Percentiles rank a stretch among this genome's conserved stretches.
Conservation (phyloP, 2,329 filamentous ascomycete genomes). For the Phialocephala sp. region DNA sequence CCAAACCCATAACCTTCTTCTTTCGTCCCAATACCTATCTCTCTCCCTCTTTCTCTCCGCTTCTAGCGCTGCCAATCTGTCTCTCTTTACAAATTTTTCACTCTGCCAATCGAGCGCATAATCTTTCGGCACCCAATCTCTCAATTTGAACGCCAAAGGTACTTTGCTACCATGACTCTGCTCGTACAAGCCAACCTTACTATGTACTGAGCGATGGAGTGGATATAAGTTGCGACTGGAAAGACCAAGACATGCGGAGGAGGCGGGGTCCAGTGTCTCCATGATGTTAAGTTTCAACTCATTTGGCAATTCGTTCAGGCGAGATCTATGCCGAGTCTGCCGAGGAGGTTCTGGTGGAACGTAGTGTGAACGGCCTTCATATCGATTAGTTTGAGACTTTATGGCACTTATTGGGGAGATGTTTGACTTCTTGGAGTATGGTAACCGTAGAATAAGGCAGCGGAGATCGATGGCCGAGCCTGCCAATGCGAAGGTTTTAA, state of each 20-base stretch:
- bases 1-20: constrained; percentile 16
- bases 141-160: constrained; percentile 28
- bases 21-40: constrained; percentile 12
- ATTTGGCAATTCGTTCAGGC: constrained; percentile 28
- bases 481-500: constrained; percentile 10
- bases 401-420: not conserved
- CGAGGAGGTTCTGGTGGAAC: constrained; percentile 6
- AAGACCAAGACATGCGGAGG: constrained; percentile 31
- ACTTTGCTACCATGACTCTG: constrained; percentile 15
- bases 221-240: constrained; percentile 30
- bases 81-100: constrained; percentile 29
- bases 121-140: constrained; percentile 27
- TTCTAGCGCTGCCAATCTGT: constrained; percentile 14
- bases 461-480: constrained; percentile 4
- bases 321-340: not conserved
- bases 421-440: not conserved
- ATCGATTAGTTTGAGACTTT: not conserved
- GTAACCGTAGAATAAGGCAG: not conserved
- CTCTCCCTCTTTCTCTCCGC: constrained; percentile 19
- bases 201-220: constrained; percentile 27
- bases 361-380: constrained; percentile 1
- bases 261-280: constrained; percentile 30
- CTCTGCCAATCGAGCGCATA: constrained; percentile 29
- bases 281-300: constrained; percentile 33
- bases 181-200: constrained; percentile 30